A percentile compares a stretch with the other conserved stretches of the same genome.
These are phyloP conservation scores for Aureobasidium sp. DNA, from an alignment of 2,329 filamentous ascomycete species.

Conservation along the genomic window DNA sequence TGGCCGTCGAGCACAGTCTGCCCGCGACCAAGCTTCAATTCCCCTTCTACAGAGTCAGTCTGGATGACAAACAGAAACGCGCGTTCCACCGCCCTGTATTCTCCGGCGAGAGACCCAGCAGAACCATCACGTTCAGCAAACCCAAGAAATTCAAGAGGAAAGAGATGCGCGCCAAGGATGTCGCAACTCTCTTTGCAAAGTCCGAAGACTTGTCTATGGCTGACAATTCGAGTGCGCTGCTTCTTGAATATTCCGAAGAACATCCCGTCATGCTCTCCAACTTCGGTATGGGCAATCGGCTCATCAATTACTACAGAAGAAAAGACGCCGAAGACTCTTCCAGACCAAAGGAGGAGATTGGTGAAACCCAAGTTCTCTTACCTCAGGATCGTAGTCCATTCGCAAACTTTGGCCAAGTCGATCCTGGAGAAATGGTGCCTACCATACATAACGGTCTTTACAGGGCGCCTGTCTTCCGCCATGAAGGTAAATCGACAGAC, in stretches of 20 bases:
- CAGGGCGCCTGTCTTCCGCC: slow-evolving; percentile 85
- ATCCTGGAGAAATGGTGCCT: slow-evolving; percentile 80
- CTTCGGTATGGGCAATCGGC: slow-evolving; percentile 91
- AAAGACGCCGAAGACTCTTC: slow-evolving; percentile 69
- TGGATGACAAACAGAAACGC: slow-evolving; percentile 62
- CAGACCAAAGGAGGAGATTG: slow-evolving; percentile 72
- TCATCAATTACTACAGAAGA: slow-evolving; percentile 94
- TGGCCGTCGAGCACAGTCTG: slow-evolving; percentile 90
- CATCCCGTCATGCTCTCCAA: slow-evolving; percentile 87
- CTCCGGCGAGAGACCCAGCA: slow-evolving; percentile 46
- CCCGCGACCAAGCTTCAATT: slow-evolving; percentile 86
- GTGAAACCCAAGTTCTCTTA: slow-evolving; percentile 78
- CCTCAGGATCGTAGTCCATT: slow-evolving; percentile 96
- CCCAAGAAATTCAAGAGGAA: slow-evolving; percentile 71
- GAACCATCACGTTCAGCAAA: slow-evolving; percentile 64
- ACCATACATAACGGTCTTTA: slow-evolving; percentile 95
- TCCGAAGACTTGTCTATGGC: slow-evolving; percentile 77
- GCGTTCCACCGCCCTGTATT: slow-evolving; percentile 79
- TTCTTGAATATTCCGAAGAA: slow-evolving; percentile 95
- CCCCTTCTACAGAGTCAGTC: slow-evolving; percentile 89
- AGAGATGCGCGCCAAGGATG: slow-evolving; percentile 68
- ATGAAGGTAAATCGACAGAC: slow-evolving; percentile 67
- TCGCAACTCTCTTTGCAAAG: slow-evolving; percentile 67
- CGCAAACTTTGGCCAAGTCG: slow-evolving; percentile 86
- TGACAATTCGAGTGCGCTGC: slow-evolving; percentile 79